Evolutionary conservation across 1,284 basidiomycete species (phyloP).

Genomic region (Austroboletus olivaceoglutinosus): DNA sequence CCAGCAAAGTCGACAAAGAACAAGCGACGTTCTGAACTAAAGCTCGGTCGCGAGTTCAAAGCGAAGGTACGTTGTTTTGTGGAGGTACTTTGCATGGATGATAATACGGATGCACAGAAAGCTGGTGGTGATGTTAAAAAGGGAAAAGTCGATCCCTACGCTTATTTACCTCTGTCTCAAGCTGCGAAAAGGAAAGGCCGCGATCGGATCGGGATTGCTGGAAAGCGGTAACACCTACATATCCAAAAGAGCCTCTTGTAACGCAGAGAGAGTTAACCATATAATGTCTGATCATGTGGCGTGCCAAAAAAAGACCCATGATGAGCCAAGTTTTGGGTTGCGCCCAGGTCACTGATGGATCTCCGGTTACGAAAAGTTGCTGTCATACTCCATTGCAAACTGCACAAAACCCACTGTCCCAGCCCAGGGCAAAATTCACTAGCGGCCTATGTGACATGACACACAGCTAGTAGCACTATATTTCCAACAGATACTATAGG

Average conservation of each 20-base stretch:
- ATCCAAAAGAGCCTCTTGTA: slow-evolving; percentile 1
- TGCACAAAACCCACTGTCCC: too few relatives aligned
- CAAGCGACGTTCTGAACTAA: slow-evolving; percentile 57
- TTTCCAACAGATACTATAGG: slow-evolving; percentile 80
- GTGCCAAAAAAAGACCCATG: slow-evolving; percentile 70
- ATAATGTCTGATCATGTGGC: slow-evolving; percentile 68
- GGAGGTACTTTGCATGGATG: neutral
- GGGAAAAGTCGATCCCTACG: slow-evolving; percentile 86
- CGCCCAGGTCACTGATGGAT: slow-evolving; percentile 48
- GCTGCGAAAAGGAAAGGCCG: slow-evolving; percentile 68
- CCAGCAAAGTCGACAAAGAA: slow-evolving; percentile 46
- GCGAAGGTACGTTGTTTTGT: slow-evolving; percentile 56
- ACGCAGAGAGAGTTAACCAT: slow-evolving; percentile 46
- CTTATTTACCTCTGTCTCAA: slow-evolving; percentile 82
- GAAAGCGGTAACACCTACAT: slow-evolving; percentile 37
- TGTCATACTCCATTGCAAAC: slow-evolving; percentile 77
- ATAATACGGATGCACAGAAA: slow-evolving; percentile 50
- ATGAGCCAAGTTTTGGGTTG: slow-evolving; percentile 64
- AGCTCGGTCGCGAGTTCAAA: slow-evolving; percentile 88
- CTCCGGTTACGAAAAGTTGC: slow-evolving; percentile 54
- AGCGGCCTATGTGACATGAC: too few relatives aligned
- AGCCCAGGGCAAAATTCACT: too few relatives aligned
- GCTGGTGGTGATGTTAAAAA: slow-evolving; percentile 92
- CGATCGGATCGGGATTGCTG: slow-evolving; percentile 50
- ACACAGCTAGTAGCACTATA: too few relatives aligned